Percentiles rank a stretch among this genome's conserved stretches.
These are phyloP conservation scores for Mimosa bimucronata DNA, from an alignment of 306 rosid genomes.

Conservation along the genomic window DNA sequence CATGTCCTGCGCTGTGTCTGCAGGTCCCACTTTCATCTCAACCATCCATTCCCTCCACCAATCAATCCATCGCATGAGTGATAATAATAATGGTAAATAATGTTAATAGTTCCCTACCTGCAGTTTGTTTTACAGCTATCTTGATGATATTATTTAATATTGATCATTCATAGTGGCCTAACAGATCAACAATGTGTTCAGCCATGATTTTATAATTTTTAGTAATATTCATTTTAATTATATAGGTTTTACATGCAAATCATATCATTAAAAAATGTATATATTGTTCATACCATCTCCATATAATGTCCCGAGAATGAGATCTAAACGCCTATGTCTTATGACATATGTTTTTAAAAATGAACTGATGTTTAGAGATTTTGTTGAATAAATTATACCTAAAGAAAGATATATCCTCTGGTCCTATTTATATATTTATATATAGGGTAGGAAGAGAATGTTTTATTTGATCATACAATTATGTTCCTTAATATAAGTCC, in stretches of 20 bases:
- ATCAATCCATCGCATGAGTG: not conserved
- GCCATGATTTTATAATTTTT: not conserved
- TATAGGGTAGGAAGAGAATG: no score
- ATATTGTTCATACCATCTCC: not conserved
- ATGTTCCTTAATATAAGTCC: no score
- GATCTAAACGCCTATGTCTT: not conserved
- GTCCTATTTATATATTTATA: no score
- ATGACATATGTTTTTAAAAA: not conserved
- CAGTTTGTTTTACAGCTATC: not conserved
- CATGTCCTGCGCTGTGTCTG: not conserved
- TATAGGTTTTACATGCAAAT: not conserved
- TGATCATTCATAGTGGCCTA: not conserved
- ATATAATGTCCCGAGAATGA: not conserved
- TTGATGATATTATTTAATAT: not conserved
- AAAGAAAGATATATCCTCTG: not conserved
- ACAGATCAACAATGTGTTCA: not conserved
- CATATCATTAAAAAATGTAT: not conserved
- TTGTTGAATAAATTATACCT: not conserved
- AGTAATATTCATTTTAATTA: not conserved
- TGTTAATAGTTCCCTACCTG: not conserved
- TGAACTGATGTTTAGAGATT: not conserved
- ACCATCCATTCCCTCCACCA: slow-evolving; percentile 14
- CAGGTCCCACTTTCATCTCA: slow-evolving; percentile 32
- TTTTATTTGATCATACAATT: no score
- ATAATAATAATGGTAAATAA: not conserved